A percentile compares a stretch with the other conserved stretches of the same genome.
Conservation (phyloP, 192 early-diverging fungal species). For the Mortierella antarctica region DNA sequence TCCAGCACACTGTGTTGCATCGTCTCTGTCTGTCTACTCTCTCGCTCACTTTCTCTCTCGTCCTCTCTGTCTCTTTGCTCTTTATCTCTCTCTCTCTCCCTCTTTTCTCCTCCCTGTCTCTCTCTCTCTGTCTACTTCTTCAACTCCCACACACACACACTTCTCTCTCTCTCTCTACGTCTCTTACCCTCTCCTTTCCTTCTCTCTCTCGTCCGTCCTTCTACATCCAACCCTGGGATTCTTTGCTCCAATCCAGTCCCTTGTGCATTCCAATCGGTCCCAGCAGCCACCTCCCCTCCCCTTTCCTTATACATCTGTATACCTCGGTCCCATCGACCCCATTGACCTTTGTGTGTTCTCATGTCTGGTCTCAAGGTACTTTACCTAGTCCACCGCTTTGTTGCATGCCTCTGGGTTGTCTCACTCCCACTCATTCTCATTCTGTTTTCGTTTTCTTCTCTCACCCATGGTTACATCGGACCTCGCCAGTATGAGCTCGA, state of each 20-base stretch:
- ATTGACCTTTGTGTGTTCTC: no score
- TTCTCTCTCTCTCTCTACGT: constrained; percentile 4
- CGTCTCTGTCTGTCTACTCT: not conserved
- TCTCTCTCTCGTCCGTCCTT: constrained; percentile 18
- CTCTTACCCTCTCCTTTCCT: not conserved
- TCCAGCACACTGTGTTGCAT: not conserved
- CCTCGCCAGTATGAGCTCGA: constrained; percentile 76
- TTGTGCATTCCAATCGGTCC: no score
- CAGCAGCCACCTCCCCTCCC: no score
- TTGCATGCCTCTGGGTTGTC: not conserved
- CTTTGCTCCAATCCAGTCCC: no score
- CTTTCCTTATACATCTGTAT: no score
- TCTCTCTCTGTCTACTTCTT: not conserved
- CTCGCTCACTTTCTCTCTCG: not conserved
- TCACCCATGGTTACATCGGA: not conserved
- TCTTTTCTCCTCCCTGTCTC: not conserved
- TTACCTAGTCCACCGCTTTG: not conserved
- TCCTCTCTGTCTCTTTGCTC: not conserved
- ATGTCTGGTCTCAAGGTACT: constrained; percentile 19
- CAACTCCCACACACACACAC: not conserved
- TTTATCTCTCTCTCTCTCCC: constrained; percentile 6
- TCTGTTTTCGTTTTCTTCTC: not conserved
- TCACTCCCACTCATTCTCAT: not conserved
- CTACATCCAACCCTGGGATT: no score
- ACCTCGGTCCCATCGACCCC: no score